Base-by-base conservation (phyloP, 2,329 filamentous ascomycete species). In the Scortechinia acanthostroma region DNA sequence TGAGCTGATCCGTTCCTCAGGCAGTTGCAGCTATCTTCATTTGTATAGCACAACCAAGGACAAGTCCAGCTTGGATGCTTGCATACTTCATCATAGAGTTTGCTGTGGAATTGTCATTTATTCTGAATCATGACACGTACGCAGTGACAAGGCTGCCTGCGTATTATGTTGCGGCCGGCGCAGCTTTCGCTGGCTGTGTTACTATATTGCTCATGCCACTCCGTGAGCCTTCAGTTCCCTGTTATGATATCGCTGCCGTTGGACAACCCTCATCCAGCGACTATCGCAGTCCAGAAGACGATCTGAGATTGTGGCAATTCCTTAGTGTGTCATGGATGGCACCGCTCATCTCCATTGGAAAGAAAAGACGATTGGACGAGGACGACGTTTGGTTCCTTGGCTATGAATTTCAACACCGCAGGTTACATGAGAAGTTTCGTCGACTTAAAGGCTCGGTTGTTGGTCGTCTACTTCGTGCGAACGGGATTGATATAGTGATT, bases 311-410 rank as follows among this genome's bases (percentile, higher is more conserved):
- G 1, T 90, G 88, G 76, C 86, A 91, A 52, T 95, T 88, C 64
- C 86, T 91, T 77, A 83, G 79, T 4, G 84, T 95, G 21, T 86
- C 79, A 0, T 95, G 90, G 90, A 83, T 95, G 65, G 69, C 70
- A 1, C 84, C 89, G 0, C 64, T 95, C 4, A 88, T 94, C 13
- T 65, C 69, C 1, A 62, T 80, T 20, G 88, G 84, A 1, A 75
- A 70, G 35, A 66, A 69, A 22, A 71, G 80, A 33, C 83, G 89
- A 52, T 68, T 95, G 5, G 68, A 89, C 25, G 82, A 90, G 30
- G 76, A 83, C 28, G 88, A 95, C 57, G 85, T 95, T 2, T 95
- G 90, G 90, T 68, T 75, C 30, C 65, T 95, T 0, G 80, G 82
- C 0, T 86, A 81, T 52, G 85, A 93, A 45, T 95, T 91, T 50